Evolutionary conservation across 2,329 filamentous ascomycete genomes (phyloP).

Genomic region (Cylindrodendrum hubeiense): DNA sequence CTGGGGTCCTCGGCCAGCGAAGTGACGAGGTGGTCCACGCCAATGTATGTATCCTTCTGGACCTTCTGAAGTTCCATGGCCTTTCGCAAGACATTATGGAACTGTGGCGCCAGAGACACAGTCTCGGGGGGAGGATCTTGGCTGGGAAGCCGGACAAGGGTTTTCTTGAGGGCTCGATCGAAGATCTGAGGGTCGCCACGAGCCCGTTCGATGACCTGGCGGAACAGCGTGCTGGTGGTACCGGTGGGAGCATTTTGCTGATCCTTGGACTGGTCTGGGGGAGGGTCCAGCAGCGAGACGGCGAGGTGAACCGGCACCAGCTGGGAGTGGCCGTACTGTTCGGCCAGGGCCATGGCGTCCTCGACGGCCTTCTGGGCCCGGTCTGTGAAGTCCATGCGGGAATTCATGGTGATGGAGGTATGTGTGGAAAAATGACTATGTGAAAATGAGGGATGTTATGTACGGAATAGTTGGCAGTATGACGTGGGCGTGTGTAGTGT

Average conservation of each 20-base stretch:
- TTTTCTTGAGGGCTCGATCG: slow-evolving; percentile 91
- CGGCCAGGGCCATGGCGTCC: slow-evolving; percentile 88
- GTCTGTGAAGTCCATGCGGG: slow-evolving; percentile 93
- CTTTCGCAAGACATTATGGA: slow-evolving; percentile 84
- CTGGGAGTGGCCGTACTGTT: slow-evolving; percentile 92
- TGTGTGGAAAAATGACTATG: slow-evolving; percentile 4
- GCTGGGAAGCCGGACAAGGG: slow-evolving; percentile 88
- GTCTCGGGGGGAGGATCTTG: slow-evolving; percentile 95
- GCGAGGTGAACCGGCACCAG: slow-evolving; percentile 92
- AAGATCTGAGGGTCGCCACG: slow-evolving; percentile 93
- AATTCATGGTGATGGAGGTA: slow-evolving; percentile 68
- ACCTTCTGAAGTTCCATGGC: slow-evolving; percentile 93
- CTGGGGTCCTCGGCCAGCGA: slow-evolving; percentile 83
- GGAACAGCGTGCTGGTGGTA: slow-evolving; percentile 81
- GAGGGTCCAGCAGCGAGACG: slow-evolving; percentile 82
- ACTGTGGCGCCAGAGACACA: slow-evolving; percentile 83
- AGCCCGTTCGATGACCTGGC: slow-evolving; percentile 93
- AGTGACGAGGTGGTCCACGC: slow-evolving; percentile 93
- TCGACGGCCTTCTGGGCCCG: slow-evolving; percentile 89
- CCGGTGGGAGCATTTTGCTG: slow-evolving; percentile 81
- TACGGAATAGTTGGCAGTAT: slow-evolving; percentile 5
- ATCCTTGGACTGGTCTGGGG: slow-evolving; percentile 82
- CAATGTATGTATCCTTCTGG: slow-evolving; percentile 97
- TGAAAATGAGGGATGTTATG: slow-evolving; percentile 22
- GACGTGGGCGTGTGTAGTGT: slow-evolving; percentile 9